Conservation (phyloP, 169 alveolate genomes). For the Plasmodium vivax region DNA sequence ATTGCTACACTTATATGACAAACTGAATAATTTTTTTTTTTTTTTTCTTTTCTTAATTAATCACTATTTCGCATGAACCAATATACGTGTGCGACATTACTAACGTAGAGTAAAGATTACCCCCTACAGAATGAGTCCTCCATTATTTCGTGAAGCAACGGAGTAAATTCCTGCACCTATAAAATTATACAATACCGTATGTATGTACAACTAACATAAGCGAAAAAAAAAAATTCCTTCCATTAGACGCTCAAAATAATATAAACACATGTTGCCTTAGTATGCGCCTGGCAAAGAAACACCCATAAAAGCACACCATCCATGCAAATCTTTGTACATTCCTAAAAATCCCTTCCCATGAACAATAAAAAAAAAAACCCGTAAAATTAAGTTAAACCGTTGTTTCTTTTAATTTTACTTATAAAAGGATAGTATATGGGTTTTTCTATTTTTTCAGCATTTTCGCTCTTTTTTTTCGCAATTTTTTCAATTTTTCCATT, state of each 20-base stretch:
- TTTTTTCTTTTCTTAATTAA: too few relatives aligned
- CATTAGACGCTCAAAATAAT: neutral
- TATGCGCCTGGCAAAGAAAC: neutral
- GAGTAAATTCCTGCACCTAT: neutral
- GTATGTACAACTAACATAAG: neutral
- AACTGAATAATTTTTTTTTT: too few relatives aligned
- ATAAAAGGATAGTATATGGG: neutral
- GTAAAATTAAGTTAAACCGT: neutral
- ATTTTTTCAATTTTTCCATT: too few relatives aligned
- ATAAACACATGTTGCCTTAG: neutral
- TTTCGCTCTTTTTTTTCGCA: neutral
- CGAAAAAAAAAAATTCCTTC: too few relatives aligned
- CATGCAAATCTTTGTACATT: neutral
- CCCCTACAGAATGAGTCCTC: neutral
- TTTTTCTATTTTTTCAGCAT: neutral
- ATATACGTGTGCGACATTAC: neutral
- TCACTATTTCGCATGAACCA: neutral
- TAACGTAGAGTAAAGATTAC: neutral
- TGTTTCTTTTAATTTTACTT: neutral
- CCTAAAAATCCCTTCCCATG: neutral
- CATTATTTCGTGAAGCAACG: neutral
- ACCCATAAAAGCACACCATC: neutral
- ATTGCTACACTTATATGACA: too few relatives aligned
- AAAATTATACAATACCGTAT: neutral
- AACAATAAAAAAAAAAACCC: too few relatives aligned